Base-by-base conservation (phyloP, 2,329 filamentous ascomycete species). In the Canariomyces notabilis region DNA sequence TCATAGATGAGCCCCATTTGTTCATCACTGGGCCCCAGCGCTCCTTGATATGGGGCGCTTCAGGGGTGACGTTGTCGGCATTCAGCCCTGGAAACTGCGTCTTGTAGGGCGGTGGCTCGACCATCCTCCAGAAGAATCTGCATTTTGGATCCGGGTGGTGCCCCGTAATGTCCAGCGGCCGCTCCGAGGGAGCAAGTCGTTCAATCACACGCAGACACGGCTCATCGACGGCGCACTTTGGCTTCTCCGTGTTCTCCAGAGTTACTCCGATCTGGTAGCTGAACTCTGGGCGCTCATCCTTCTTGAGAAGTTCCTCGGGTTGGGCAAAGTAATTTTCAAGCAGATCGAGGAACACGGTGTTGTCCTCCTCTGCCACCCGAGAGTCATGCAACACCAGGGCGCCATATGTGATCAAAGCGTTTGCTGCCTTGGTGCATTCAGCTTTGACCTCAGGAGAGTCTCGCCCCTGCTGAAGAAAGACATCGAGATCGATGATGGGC, bases 251-350 rank as follows among this genome's bases (percentile, higher is more conserved):
- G 64, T 80, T 77, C 56, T 80, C 78, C 45, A 82, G 72, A 23
- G 78, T 82, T 34, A 80, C 78, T 52, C 78, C 78, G 40, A 82
- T 70, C 64, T 82, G 78, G 65, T 79, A 81, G 58, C 73, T 71
- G 20, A 81, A 65, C 57, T 75, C 74, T 5, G 78, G 78, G 2
- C 76, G 71, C 65, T 80, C 76, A 54, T 82, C 78, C 29, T 59
- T 59, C 39, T 61, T 62, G 29, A 81, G 68, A 2, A 58, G 61
- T 7, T 61, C 68, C 15, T 66, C 64, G 14, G 77, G 73, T 62
- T 81, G 78, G 26, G 76, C 76, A 58, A 82, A 82, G 68, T 82
- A 82, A 66, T 80, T 76, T 63, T 82, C 78, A n/a, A 81, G 71
- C 31, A 82, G 68, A 61, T 82, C 76, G 46, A 82, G 73, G 56